Conservation (phyloP, 768 basidiomycete genomes). For the Rhodotorula diobovata region DNA sequence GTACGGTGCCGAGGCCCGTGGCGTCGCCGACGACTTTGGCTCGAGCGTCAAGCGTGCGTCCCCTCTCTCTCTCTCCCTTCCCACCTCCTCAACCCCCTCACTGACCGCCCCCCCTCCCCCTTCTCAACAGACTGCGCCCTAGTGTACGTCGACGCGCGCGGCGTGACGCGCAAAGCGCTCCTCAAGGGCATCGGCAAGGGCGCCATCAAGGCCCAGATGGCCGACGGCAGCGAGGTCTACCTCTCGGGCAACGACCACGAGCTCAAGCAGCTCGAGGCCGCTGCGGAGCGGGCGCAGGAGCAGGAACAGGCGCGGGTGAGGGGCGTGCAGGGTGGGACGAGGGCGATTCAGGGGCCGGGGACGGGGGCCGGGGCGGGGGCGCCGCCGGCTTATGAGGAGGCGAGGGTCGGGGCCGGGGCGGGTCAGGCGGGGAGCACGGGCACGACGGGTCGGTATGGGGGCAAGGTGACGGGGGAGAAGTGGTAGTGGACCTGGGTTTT, state of each 20-base stretch:
- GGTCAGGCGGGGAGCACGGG: too few species aligned
- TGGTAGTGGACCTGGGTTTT: too few species aligned
- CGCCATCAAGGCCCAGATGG: slow-evolving; percentile 31
- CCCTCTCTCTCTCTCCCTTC: neutral
- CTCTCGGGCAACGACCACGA: slow-evolving; percentile 14
- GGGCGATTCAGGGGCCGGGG: slow-evolving; percentile 1
- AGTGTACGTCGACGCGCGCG: slow-evolving; percentile 48
- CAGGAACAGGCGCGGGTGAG: too few species aligned
- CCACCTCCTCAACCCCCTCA: too few species aligned
- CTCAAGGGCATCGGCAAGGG: slow-evolving; percentile 42
- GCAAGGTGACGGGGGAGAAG: too few species aligned
- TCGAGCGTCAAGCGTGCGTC: slow-evolving; percentile 43
- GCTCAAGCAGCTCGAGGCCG: slow-evolving; percentile 22
- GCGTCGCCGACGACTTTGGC: slow-evolving; percentile 45
- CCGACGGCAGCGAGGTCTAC: slow-evolving; percentile 24
- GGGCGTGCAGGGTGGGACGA: too few species aligned
- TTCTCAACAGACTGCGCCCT: slow-evolving; percentile 45
- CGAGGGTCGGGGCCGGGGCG: too few species aligned
- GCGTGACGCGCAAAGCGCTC: slow-evolving; percentile 46
- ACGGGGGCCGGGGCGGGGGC: too few species aligned
- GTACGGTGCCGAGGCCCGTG: slow-evolving; percentile 47
- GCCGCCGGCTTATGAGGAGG: too few species aligned
- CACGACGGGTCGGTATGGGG: too few species aligned
- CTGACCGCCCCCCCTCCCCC: too few species aligned
- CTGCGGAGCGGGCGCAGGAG: neutral